Conservation (phyloP, 2,329 filamentous ascomycete species). For the Diaporthe nobilis region DNA sequence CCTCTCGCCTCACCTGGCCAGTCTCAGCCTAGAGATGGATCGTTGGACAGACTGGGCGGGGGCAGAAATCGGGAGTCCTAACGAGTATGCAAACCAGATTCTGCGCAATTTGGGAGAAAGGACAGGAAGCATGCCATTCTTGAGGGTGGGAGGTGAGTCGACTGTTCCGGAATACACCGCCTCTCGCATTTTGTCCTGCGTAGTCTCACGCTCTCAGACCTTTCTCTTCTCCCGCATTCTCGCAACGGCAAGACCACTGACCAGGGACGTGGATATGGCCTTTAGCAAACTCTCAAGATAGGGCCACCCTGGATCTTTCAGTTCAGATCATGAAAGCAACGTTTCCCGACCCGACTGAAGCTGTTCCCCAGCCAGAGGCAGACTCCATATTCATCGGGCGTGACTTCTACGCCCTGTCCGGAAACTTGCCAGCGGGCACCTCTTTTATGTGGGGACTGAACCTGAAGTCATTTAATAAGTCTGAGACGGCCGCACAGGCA, state of each 20-base stretch:
- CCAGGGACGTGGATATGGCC: not conserved
- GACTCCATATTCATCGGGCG: not conserved
- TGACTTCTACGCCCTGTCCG: constrained; percentile 4
- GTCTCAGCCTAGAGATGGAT: constrained; percentile 13
- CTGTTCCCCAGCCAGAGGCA: not conserved
- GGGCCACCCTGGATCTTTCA: not conserved
- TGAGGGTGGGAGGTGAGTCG: constrained; percentile 11
- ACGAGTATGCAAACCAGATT: constrained; percentile 1
- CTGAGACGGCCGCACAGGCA: constrained; percentile 8
- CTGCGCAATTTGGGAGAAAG: constrained; percentile 6
- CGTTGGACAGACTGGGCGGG: constrained; percentile 14
- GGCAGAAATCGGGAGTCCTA: constrained; percentile 10
- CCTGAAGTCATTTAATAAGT: constrained; percentile 6
- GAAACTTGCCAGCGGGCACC: not conserved
- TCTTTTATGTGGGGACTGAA: constrained; percentile 11
- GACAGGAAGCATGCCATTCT: not conserved
- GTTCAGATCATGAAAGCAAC: constrained; percentile 9
- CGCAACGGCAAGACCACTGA: not conserved
- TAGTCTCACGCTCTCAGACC: not conserved
- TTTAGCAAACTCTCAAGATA: constrained; percentile 12
- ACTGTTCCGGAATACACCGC: not conserved
- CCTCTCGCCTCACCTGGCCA: constrained; percentile 15
- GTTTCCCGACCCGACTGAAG: constrained; percentile 5
- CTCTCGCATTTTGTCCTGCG: not conserved
- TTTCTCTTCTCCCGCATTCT: not conserved